These are phyloP conservation scores for Purshia tridentata DNA, from an alignment of 306 rosid species.

Conservation along the genomic window DNA sequence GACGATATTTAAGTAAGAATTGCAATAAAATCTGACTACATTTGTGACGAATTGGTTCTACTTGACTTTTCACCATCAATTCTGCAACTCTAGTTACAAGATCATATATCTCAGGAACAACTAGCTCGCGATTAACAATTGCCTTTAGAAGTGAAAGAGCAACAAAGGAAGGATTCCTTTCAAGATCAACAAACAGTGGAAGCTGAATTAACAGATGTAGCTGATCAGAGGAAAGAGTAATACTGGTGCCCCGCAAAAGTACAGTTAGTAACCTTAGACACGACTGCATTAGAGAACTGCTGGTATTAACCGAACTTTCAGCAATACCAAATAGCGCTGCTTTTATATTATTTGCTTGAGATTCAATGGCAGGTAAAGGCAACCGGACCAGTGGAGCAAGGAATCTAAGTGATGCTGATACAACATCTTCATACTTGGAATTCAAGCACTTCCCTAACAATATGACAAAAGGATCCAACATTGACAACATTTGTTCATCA, in stretches of 20 bases:
- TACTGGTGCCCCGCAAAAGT: constrained; percentile 66
- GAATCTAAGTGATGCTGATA: constrained; percentile 76
- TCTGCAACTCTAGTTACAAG: constrained; percentile 72
- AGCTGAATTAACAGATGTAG: constrained; percentile 62
- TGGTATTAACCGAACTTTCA: constrained; percentile 52
- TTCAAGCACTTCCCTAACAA: constrained; percentile 56
- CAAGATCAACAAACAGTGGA: constrained; percentile 79
- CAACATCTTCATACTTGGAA: constrained; percentile 86
- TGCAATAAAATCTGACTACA: constrained; percentile 83
- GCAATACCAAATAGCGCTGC: constrained; percentile 66
- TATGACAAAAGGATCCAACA: constrained; percentile 76
- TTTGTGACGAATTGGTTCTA: constrained; percentile 64
- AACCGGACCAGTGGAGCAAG: constrained; percentile 64
- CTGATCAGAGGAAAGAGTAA: constrained; percentile 72
- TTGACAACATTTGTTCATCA: constrained; percentile 46
- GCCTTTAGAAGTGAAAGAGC: constrained; percentile 85
- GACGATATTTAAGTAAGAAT: constrained; percentile 75
- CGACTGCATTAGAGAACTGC: constrained; percentile 76
- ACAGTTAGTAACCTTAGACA: constrained; percentile 67
- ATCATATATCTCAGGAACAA: constrained; percentile 86
- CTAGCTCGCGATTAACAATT: constrained; percentile 67
- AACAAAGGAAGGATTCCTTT: constrained; percentile 63
- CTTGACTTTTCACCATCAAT: constrained; percentile 93
- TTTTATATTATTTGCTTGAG: constrained; percentile 67
- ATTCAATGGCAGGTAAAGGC: constrained; percentile 75